Base-by-base conservation (phyloP, 805 yeast species). In the Komagataella populi region DNA sequence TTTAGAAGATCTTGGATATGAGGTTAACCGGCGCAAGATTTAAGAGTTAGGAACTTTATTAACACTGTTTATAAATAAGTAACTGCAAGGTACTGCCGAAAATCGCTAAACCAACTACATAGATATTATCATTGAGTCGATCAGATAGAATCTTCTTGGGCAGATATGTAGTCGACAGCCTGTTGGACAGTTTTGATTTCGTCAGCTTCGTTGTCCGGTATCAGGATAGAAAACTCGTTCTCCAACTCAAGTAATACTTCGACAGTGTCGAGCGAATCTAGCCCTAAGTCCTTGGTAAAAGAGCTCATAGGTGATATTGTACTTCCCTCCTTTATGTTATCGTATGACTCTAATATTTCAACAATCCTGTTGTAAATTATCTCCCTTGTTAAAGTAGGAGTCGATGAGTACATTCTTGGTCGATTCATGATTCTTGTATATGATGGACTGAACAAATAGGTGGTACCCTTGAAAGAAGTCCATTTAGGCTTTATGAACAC, bases 121-220 rank as follows among this genome's bases (percentile, higher is more conserved):
- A 20, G n/a, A 48, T 16, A 16, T 17, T 22, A 6, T n/a, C 44
- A 23, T 30, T 45, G 20, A 47, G 50, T 23, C 16, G 44, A 39
- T 53, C 57, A 68, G 56, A 68, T 63, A 8, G 71, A 69, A 56
- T 66, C 76, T 44, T 81, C 77, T 68, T 84, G 85, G 59, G 82
- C 77, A 55, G 78, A 74, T 59, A 91, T 86, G 72, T 87, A 87
- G 62, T 89, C 88, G 56, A 90, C 79, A 54, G 96, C 95, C 72
- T 90, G 96, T 59, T 87, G 89, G 57, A 93, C 93, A 52, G 95
- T 87, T 73, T 85, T 88, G 68, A 93, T 83, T 65, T 85, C 90
- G 66, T 91, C 97, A 51, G 96, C 93, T 60, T 87, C 87, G 66
- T 85, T 83, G 71, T 88, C 96, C 44, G 95, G 88, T 63, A 87